Evolutionary conservation across 2,329 filamentous ascomycete species (phyloP).

Genomic region (Colletotrichum euphorbiae): DNA sequence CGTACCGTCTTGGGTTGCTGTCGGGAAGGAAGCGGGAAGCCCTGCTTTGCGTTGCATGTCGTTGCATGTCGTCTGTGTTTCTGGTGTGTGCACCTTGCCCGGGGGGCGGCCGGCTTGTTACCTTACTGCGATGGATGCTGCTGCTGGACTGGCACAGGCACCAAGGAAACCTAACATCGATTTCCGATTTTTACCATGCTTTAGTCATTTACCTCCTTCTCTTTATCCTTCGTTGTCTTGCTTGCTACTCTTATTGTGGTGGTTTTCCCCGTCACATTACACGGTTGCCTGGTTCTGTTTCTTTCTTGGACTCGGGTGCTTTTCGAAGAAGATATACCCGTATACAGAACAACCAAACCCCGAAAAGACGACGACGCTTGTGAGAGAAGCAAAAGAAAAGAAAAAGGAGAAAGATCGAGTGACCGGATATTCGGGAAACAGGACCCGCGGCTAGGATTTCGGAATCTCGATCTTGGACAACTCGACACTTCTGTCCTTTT

Average conservation of each 20-base stretch:
- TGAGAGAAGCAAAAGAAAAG: background rate
- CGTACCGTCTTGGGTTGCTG: constrained; percentile 22
- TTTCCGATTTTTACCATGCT: constrained; percentile 26
- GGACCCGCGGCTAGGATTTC: constrained; percentile 4
- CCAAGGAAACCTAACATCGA: constrained; percentile 10
- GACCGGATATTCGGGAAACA: background rate
- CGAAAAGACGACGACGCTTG: constrained; percentile 3
- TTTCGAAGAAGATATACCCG: background rate
- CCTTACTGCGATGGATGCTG: too few species aligned
- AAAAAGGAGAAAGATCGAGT: background rate
- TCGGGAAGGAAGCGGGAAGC: constrained; percentile 32
- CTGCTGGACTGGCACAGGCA: background rate
- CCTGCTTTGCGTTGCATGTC: constrained; percentile 38
- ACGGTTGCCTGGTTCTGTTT: constrained; percentile 9
- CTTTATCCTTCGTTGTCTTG: background rate
- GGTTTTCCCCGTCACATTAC: background rate
- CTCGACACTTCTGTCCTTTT: background rate
- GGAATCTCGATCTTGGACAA: background rate
- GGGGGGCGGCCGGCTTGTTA: constrained; percentile 13
- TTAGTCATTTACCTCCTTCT: background rate
- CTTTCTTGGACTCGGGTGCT: background rate
- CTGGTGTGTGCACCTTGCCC: constrained; percentile 33
- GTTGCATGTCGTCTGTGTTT: constrained; percentile 39
- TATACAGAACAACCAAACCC: background rate
- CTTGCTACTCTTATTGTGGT: background rate